Conservation (phyloP, 78 protist genomes). For the Mastigamoeba balamuthi region DNA sequence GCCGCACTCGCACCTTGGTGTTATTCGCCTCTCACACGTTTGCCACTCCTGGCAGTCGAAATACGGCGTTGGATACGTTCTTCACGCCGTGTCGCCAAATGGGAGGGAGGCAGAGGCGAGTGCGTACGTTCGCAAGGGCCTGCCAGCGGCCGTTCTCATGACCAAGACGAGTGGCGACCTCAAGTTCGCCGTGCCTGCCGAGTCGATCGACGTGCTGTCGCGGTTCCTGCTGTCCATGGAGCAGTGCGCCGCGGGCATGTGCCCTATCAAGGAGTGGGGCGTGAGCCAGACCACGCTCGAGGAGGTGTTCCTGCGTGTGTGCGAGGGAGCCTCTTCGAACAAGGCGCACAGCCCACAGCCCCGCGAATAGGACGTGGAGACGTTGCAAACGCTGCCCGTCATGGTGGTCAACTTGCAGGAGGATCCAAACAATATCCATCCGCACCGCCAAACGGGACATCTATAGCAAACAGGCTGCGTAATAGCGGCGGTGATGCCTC, state of each 20-base stretch:
- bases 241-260: not conserved
- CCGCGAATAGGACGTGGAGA: too few species aligned
- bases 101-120: not conserved
- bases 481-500: too few species aligned
- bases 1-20: too few species aligned
- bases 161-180: conserved; percentile 17
- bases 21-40: too few species aligned
- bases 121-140: not conserved
- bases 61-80: conserved; percentile 80
- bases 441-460: too few species aligned
- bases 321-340: too few species aligned
- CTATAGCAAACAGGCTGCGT: too few species aligned
- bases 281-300: conserved; percentile 19
- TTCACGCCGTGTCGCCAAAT: conserved; percentile 5
- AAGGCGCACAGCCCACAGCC: too few species aligned
- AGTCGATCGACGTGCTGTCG: not conserved
- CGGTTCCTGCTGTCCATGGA: conserved; percentile 5
- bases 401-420: too few species aligned
- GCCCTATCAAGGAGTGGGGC: conserved; percentile 7
- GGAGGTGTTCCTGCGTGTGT: conserved; percentile 20
- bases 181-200: conserved; percentile 10
- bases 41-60: too few species aligned
- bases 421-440: too few species aligned
- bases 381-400: too few species aligned
- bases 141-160: conserved; percentile 6